phyloP scores from a whole-genome alignment of 768 basidiomycete genomes.

The Boletus pseudo-olivaceus region DNA sequence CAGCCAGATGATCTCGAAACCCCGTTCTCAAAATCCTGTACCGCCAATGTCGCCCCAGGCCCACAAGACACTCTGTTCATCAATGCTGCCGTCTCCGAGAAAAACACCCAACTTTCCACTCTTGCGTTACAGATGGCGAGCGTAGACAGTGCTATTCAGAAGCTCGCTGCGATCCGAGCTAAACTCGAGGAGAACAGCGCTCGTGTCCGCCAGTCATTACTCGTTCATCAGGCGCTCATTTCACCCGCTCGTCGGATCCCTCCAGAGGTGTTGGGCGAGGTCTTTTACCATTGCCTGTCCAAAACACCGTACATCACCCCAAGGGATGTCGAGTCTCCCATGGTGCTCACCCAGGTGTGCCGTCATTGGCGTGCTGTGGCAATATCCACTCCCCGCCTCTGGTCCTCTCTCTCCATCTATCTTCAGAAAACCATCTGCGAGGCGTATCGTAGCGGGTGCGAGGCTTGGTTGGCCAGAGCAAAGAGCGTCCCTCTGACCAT shows the following conservation, averaged over 20 bases:
- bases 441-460: conserved; percentile 18
- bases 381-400: conserved; percentile 30
- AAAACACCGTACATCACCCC: conserved; percentile 25
- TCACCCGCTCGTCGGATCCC: conserved; percentile 22
- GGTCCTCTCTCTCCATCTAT: conserved; percentile 28
- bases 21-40: conserved; percentile 9
- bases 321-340: conserved; percentile 15
- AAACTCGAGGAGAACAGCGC: conserved; percentile 17
- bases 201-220: conserved; percentile 20
- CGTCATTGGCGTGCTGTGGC: conserved; percentile 31
- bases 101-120: conserved; percentile 18
- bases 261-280: conserved; percentile 30
- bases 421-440: conserved; percentile 11
- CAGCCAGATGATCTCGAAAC: conserved; percentile 19
- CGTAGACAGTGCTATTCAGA: conserved; percentile 16
- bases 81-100: conserved; percentile 18
- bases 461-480: conserved; percentile 28
- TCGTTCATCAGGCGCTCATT: conserved; percentile 22
- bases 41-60: conserved; percentile 10
- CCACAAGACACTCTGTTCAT: conserved; percentile 16
- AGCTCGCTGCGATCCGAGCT: conserved; percentile 15
- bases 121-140: conserved; percentile 19
- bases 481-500: conserved; percentile 25
- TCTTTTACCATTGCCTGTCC: conserved; percentile 30
- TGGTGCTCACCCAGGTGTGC: conserved; percentile 29